Evolutionary conservation across 139 green algal genomes (phyloP), one percentile per base, ranked within the genome.

Genomic region (Ettlia oleoabundans): DNA sequence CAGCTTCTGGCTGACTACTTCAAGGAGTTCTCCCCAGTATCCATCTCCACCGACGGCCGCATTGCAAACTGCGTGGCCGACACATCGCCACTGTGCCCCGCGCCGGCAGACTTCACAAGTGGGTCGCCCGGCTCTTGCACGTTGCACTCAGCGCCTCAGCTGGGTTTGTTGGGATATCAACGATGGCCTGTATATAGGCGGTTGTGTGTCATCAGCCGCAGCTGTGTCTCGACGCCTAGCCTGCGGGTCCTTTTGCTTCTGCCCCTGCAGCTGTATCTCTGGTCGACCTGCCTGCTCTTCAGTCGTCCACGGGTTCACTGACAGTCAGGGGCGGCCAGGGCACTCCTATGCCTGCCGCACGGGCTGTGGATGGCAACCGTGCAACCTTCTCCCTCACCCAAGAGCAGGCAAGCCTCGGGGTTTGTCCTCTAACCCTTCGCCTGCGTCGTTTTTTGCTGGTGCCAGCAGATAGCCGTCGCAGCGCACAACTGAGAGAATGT

Each of bases 1-100:
- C 74, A 71, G 58, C 28, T 55, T 4, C 19, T 81, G 24, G 58
- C 37, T 7, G 74, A 81, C 30, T 81, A 47, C 40, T 37, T 81
- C 37, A 15, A 2, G 26, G 55, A 35, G 26, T 30, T 22, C 15
- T 69, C n/a, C 74, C 53, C 74, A 1, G 53, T 77, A 4, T 21
- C 47, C 15, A 2, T 30, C 41, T 21, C 70, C 10, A 38, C 35
- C n/a, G 70, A 77, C 13, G 70, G 70, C 3, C 70, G 70, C 70
- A 77, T 77, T 32, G 42, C 70, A 22, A 77, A 77, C 70, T 77
- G 70, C 43, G 66, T 38, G 38, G 21, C 22, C 21, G 22, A 53
- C 21, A 9, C 66, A 37, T 51, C 15, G 32, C 21, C 19, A 26
- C 38, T 74, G 37, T 74, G 66, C 66, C 66, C 66, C 2, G 2